These are phyloP conservation scores for Nicotiana attenuata DNA, from an alignment of 257 asterid genomes.

Conservation along the genomic window DNA sequence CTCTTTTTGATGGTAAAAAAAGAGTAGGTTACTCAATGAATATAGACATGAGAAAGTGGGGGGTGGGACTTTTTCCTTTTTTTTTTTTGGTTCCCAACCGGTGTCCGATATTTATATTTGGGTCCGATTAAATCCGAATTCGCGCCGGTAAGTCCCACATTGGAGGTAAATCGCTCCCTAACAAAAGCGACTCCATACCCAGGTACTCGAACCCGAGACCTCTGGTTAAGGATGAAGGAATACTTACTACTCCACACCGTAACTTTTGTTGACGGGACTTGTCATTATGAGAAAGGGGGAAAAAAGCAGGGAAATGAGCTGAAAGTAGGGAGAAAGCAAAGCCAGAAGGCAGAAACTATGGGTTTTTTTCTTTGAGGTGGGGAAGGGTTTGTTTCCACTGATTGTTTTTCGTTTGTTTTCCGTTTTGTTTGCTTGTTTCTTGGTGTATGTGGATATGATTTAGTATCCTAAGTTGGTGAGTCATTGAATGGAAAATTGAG, in stretches of 20 bases:
- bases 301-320: neutral
- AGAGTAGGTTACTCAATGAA: conserved; percentile 18
- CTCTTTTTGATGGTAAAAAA: conserved; percentile 18
- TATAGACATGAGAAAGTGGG: conserved; percentile 28
- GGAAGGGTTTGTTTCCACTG: neutral
- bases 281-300: conserved; percentile 24
- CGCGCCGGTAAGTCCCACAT: no score
- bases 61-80: conserved; percentile 18
- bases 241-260: no score
- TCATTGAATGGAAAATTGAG: conserved; percentile 5
- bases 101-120: no score
- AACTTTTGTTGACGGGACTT: neutral
- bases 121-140: no score
- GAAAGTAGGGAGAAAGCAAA: conserved; percentile 6
- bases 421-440: neutral
- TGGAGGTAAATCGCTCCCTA: no score
- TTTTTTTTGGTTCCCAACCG: no score
- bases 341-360: conserved; percentile 21
- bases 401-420: conserved; percentile 3
- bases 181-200: no score
- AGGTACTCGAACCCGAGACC: no score
- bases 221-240: no score
- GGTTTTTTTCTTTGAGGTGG: neutral
- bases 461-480: conserved; percentile 12
- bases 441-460: conserved; percentile 5